Conservation (phyloP, 176 grass and related monocot species). For the Thalia dealbata region DNA sequence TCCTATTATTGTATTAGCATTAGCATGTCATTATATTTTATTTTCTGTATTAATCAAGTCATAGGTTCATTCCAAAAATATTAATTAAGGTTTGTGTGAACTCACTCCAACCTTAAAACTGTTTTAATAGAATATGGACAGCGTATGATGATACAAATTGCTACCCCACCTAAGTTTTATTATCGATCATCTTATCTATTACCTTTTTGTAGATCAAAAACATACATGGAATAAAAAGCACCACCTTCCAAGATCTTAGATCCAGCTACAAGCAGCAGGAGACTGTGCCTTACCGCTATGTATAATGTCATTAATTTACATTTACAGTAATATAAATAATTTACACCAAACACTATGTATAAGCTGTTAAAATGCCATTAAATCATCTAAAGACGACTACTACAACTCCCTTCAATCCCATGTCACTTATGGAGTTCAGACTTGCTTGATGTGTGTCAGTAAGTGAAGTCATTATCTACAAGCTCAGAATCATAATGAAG, state of each 20-base stretch:
- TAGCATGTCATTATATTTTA: too few species aligned
- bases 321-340: slow-evolving; percentile 4
- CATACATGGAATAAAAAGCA: background rate
- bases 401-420: background rate
- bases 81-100: too few species aligned
- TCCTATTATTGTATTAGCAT: too few species aligned
- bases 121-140: too few species aligned
- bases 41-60: too few species aligned
- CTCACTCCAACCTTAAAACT: too few species aligned
- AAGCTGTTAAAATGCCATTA: background rate
- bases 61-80: too few species aligned
- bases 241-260: background rate
- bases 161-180: too few species aligned
- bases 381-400: background rate
- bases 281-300: background rate
- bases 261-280: background rate
- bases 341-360: slow-evolving; percentile 11
- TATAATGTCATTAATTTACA: slow-evolving; percentile 1
- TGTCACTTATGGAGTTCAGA: background rate
- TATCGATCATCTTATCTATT: background rate
- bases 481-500: slow-evolving; percentile 34
- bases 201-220: background rate
- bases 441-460: slow-evolving; percentile 14
- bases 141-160: too few species aligned
- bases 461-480: slow-evolving; percentile 34